Base-by-base conservation (phyloP, 352 stramenopile genomes). In the Halophytophthora batemanensis region DNA sequence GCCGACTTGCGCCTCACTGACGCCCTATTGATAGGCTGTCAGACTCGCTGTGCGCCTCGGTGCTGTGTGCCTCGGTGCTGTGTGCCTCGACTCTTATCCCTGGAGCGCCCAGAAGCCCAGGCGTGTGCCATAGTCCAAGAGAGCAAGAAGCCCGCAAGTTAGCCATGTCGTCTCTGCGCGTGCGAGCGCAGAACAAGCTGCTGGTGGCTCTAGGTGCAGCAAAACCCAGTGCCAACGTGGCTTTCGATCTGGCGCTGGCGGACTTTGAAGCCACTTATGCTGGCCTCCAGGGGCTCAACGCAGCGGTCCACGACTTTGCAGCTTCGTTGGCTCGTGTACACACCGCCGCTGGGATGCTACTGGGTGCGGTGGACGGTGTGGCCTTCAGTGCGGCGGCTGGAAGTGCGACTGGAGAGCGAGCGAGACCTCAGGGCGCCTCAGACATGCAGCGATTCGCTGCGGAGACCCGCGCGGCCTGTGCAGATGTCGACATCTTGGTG, bases 131-230 rank as follows among this genome's bases (percentile, higher is more conserved):
- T 48, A 23, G 38, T 13, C 13, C 29, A 37, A 11, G 13, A 42
- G 40, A 12, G 42, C 13, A 17, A 37, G 18, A 21, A 22, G n/a
- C n/a, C n/a, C n/a, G n/a, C n/a, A n/a, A 17, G 11, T 2, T 15
- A 36, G 18, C 45, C 46, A 93, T 93, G 82, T 93, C 82, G 43
- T 90, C 79, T 18, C 40, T 89, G 19, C 79, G 82, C 38, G 74
- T 93, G 33, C 68, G 77, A 29, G 78, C 76, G 46, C 82, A 85
- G 44, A 93, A 93, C 66, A 90, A 93, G 74, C 48, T 93, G 18
- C 54, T 93, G 31, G 77, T 57, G 38, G 81, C 69, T 45, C 61
- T 93, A 4, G 82, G 82, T 0, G 77, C 79, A 8, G 56, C 75
- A 15, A 93, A 89, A 29, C 73, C 79, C 19, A 93, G 82, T 56